Evolutionary conservation across 2,329 filamentous ascomycete species (phyloP).

Genomic region (Penicillium verrucosum): DNA sequence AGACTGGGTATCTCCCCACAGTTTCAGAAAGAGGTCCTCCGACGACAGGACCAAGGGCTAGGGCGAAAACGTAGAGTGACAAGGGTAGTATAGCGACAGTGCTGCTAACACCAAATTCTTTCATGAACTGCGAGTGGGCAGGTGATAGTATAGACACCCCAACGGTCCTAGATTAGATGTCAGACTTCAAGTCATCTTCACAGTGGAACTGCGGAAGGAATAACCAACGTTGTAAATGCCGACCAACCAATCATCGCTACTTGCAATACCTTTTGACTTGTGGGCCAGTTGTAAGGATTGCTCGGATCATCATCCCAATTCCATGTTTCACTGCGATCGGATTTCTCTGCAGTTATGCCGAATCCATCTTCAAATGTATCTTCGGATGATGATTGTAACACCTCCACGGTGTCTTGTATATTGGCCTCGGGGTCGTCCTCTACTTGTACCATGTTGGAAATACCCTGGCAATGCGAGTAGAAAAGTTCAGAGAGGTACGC

Average conservation of each 20-base stretch:
- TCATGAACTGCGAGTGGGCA: conserved; percentile 14
- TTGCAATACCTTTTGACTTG: conserved; percentile 9
- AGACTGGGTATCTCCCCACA: conserved; percentile 22
- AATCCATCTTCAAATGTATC: background rate
- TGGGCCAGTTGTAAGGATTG: conserved; percentile 20
- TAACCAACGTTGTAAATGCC: conserved; percentile 16
- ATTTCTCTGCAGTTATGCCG: background rate
- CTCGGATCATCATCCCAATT: conserved; percentile 4
- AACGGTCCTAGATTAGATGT: conserved; percentile 5
- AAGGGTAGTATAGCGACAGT: conserved; percentile 17
- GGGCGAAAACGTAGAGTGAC: conserved; percentile 17
- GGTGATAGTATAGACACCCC: conserved; percentile 16
- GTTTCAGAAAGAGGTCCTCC: conserved; percentile 25
- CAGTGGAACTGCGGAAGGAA: background rate
- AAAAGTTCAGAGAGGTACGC: background rate
- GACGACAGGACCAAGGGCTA: conserved; percentile 22
- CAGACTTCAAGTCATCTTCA: background rate
- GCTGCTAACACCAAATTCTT: conserved; percentile 14
- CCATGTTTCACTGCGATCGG: background rate
- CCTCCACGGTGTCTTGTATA: background rate
- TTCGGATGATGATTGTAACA: background rate
- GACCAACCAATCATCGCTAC: conserved; percentile 14
- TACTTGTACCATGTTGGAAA: background rate
- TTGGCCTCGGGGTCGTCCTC: background rate
- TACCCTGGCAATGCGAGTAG: background rate